Base-by-base conservation (phyloP, 306 rosid genomes). In the Vigna mungo region DNA sequence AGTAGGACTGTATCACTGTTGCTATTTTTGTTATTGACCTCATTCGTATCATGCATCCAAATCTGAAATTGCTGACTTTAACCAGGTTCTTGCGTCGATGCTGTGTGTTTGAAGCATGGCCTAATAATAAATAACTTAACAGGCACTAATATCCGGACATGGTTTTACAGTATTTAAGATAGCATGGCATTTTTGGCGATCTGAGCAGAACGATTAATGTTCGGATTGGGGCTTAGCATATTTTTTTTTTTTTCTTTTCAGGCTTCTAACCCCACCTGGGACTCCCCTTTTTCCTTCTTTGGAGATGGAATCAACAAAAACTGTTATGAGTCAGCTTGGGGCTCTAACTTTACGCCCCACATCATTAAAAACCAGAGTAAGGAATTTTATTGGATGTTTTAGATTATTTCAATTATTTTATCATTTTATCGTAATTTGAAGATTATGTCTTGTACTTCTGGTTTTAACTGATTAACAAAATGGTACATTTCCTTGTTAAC, bases 221-320 rank as follows among this genome's bases (percentile, higher is more conserved):
- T 80, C 18, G 77, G 51, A 46, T 51, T 64, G 76, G 68, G 64
- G 63, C 79, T 79, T 78, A 80, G 56, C 72, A 67, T 25, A 25
- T 30, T 76, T 16, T 47, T 70, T 16, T 47, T 70, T 46, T 84
- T 37, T 75, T 55, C 71, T 64, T 81, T 86, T 77, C 92, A 96
- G 99, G 99, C 98, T 96, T 82, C 84, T 96, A 67, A 88, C 97
- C 34, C 99, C 98, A 59, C 99, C 99, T 4, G 98, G 99, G 65
- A 89, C 98, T 76, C 99, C 99, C 49, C 94, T 92, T 60, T 96
- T 92, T 84, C 96, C 99, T 86, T 96, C 99, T 81, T 53, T 92
- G 91, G 99, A 92, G 85, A 88, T 87, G 89, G 98, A 88, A 68
- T 79, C 96, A 61, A 90, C 85, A 77, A 90, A 87, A 86, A 87